Evolutionary conservation across 768 basidiomycete species (phyloP), one percentile per base, ranked within the genome.

Genomic region (Lentinus brumalis): DNA sequence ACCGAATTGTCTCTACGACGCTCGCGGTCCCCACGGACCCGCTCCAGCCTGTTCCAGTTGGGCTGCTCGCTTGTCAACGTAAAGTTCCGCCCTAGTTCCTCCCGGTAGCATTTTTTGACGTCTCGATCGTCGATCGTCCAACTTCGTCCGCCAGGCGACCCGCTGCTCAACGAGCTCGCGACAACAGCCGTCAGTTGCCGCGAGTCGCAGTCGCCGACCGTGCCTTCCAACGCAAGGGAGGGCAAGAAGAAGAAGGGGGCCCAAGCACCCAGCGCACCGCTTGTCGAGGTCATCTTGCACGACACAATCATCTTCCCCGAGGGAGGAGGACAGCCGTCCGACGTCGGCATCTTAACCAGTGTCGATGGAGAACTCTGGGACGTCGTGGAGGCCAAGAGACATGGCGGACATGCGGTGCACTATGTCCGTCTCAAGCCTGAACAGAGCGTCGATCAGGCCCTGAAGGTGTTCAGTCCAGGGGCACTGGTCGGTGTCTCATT

Each of bases 241-340:
- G 67, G 74, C 77, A 69, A 85, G 75, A 82, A 83, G 55, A 73
- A 74, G 53, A 88, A 87, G 69, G 77, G 83, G n/a, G 81, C 83
- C 12, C 69, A 79, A 15, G 69, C 81, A 29, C 80, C 83, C 15
- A 69, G 74, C n/a, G 74, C 73, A 39, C 80, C 85, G 3, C 73
- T 87, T 16, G 79, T 90, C 50, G 87, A 91, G 66, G 75, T 93
- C 8, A 78, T 86, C 53, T 75, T 92, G 47, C 86, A 88, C 53
- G 92, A 93, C 69, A 92, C 90, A 0, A 80, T 89, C 12, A 81
- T 92, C 50, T 93, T 92, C 70, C 91, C 92, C 0, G 91, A 92
- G 73, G 91, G 90, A 9, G 86, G 91, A 11, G 92, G 92, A 0
- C 92, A 94, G 64, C 88, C 89, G 1, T 86, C 86, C 0, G 92